phyloP scores from a whole-genome alignment of 345 rosid genomes.

The Gossypium thurberi region DNA sequence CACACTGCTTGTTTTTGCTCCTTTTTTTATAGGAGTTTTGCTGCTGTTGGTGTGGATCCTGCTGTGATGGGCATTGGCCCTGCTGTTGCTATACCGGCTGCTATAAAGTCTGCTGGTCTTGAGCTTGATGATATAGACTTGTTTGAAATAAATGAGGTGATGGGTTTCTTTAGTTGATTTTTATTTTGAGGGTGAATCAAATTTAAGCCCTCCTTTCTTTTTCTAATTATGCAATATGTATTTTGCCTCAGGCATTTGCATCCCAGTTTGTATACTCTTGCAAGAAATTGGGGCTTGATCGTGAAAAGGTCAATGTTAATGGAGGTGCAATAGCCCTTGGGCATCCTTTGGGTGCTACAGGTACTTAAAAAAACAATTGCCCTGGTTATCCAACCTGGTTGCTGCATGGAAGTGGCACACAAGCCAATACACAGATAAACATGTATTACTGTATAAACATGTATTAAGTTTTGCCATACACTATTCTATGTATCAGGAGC shows the following conservation, averaged over 20 bases:
- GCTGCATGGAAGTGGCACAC: not conserved
- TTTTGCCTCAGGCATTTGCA: conserved; percentile 75
- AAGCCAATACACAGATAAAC: not conserved
- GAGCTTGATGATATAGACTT: conserved; percentile 58
- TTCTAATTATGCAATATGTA: not conserved
- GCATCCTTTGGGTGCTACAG: conserved; percentile 96
- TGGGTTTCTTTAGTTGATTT: not conserved
- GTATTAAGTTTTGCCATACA: not conserved
- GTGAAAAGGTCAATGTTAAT: conserved; percentile 75
- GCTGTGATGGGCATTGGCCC: conserved; percentile 96
- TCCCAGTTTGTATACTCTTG: conserved; percentile 80
- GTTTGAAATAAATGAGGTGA: conserved; percentile 92
- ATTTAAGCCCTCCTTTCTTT: not conserved
- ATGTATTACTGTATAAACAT: not conserved
- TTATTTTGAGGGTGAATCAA: not conserved
- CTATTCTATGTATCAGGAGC: conserved; percentile 48
- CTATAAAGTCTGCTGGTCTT: conserved; percentile 76
- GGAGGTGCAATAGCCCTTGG: conserved; percentile 97
- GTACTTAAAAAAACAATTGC: conserved; percentile 21
- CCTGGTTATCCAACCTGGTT: not conserved
- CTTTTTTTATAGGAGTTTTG: conserved; percentile 63
- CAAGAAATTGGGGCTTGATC: conserved; percentile 71
- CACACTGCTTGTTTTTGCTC: not conserved
- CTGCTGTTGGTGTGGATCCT: conserved; percentile 94
- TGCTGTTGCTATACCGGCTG: conserved; percentile 90